A percentile compares a stretch with the other conserved stretches of the same genome.
Evolutionary conservation across 2,329 filamentous ascomycete species (phyloP).

Genomic region (Knoxdaviesia proteae): DNA sequence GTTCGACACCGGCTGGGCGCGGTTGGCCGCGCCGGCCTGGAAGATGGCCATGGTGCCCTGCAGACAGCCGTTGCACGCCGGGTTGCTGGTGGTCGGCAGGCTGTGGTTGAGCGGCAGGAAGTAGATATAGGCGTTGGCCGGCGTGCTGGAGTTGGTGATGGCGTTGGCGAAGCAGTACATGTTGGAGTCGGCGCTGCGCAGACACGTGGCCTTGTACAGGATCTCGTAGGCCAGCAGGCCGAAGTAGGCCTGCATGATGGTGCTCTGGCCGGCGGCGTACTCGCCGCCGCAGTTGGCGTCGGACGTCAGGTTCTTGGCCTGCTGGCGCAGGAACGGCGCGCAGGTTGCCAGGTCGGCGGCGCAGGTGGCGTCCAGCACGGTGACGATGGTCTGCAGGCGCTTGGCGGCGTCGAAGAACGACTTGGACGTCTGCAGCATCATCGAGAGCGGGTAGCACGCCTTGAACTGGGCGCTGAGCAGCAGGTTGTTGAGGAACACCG

Average conservation of each 20-base stretch:
- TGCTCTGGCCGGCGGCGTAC: constrained; percentile 41
- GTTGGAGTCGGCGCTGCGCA: constrained; percentile 41
- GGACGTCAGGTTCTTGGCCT: constrained; percentile 44
- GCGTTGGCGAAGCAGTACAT: constrained; percentile 72
- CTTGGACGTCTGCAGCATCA: constrained; percentile 64
- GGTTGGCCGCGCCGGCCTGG: constrained; percentile 44
- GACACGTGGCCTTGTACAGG: constrained; percentile 62
- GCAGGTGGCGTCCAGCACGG: constrained; percentile 63
- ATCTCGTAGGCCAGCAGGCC: constrained; percentile 60
- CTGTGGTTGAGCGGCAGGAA: constrained; percentile 60
- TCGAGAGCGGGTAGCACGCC: constrained; percentile 62
- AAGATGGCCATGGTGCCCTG: constrained; percentile 68
- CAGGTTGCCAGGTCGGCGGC: constrained; percentile 45
- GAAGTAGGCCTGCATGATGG: constrained; percentile 53
- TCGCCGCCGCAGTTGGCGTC: constrained; percentile 51
- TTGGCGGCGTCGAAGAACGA: constrained; percentile 66
- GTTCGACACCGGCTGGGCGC: constrained; percentile 40
- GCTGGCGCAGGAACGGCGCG: constrained; percentile 36
- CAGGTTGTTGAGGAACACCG: constrained; percentile 46
- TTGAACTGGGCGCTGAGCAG: constrained; percentile 46
- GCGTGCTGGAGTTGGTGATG: constrained; percentile 50
- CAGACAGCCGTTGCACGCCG: constrained; percentile 58
- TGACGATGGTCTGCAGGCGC: constrained; percentile 50
- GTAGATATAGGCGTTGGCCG: constrained; percentile 63
- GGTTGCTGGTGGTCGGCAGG: constrained; percentile 45